A percentile compares a stretch with the other conserved stretches of the same genome.
Conservation (phyloP, 179 eudicot genomes). For the Sideroxylon spinosum region DNA sequence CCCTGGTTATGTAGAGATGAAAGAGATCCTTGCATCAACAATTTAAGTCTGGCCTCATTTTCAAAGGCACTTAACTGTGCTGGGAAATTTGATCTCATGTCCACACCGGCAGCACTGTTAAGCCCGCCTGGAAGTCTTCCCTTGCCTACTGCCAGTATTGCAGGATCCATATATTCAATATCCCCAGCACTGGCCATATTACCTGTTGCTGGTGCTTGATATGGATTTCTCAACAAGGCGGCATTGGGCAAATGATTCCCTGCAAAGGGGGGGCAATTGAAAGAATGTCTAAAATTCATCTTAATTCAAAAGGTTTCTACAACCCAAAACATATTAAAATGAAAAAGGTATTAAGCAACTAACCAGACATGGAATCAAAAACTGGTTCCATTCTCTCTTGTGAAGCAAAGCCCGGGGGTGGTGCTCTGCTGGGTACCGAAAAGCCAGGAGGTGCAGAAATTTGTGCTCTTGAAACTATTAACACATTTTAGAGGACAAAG, state of each 20-base stretch:
- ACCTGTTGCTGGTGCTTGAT: constrained; percentile 46
- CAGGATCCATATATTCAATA: constrained; percentile 91
- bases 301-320: too few species aligned
- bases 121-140: constrained; percentile 65
- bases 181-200: constrained; percentile 43
- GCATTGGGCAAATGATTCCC: constrained; percentile 54
- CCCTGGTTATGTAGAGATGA: constrained; percentile 44
- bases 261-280: constrained; percentile 30
- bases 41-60: constrained; percentile 51
- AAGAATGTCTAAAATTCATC: neutral
- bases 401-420: constrained; percentile 85
- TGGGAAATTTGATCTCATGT: constrained; percentile 43
- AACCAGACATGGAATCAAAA: constrained; percentile 58
- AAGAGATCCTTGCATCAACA: constrained; percentile 53
- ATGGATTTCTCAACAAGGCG: constrained; percentile 46
- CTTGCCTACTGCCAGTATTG: constrained; percentile 90
- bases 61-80: constrained; percentile 46
- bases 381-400: constrained; percentile 56
- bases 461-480: constrained; percentile 64
- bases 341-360: constrained; percentile 18
- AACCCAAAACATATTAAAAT: neutral
- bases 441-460: constrained; percentile 94
- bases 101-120: constrained; percentile 41
- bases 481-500: neutral
- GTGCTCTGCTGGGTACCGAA: constrained; percentile 62